Evolutionary conservation across 2,329 filamentous ascomycete species (phyloP).

Genomic region (Fusarium sacchari): DNA sequence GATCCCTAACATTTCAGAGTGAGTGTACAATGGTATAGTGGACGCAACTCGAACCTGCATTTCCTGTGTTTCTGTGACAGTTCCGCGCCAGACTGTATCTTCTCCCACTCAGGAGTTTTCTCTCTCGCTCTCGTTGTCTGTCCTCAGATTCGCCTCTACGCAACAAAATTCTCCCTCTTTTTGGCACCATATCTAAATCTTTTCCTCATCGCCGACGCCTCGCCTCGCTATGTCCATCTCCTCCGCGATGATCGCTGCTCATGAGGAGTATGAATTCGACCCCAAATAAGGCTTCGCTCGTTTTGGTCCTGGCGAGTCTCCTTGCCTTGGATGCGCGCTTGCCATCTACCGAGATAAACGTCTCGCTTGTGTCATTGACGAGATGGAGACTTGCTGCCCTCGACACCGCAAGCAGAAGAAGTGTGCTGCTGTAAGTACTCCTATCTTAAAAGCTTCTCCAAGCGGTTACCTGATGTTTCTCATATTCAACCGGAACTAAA

Average conservation of each 20-base stretch:
- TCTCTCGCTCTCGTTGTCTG: too few species aligned
- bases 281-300: not conserved
- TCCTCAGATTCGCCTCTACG: too few species aligned
- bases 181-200: too few species aligned
- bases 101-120: too few species aligned
- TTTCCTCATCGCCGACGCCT: not conserved
- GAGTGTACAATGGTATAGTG: too few species aligned
- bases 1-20: too few species aligned
- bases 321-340: not conserved
- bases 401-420: rapidly evolving
- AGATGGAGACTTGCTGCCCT: not conserved
- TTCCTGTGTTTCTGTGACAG: too few species aligned
- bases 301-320: not conserved
- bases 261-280: not conserved
- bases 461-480: not conserved
- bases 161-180: too few species aligned
- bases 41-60: too few species aligned
- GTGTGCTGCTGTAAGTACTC: rapidly evolving
- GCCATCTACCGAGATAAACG: not conserved
- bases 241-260: not conserved
- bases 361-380: not conserved
- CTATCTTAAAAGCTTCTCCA: too few species aligned
- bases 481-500: not conserved
- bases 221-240: not conserved
- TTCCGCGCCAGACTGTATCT: too few species aligned